Evolutionary conservation across 1,139 yeast species (phyloP).

Genomic region (Yamadazyma triangularis): DNA sequence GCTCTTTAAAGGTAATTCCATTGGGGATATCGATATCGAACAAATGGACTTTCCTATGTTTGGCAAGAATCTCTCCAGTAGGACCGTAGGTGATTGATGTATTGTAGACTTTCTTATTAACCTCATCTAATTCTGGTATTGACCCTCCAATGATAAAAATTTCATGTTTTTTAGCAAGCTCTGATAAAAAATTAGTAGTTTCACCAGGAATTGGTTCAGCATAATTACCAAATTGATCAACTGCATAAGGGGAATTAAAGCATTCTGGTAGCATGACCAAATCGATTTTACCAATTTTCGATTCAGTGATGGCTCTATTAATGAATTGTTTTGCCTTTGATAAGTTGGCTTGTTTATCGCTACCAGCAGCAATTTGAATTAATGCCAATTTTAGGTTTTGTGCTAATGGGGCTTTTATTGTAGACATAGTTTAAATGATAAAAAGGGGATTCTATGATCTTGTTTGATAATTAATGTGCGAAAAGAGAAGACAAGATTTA

Average conservation of each 20-base stretch:
- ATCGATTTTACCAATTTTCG: slow-evolving; percentile 47
- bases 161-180: slow-evolving; percentile 56
- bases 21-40: slow-evolving; percentile 91
- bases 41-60: slow-evolving; percentile 83
- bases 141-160: slow-evolving; percentile 84
- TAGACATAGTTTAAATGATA: slow-evolving; percentile 15
- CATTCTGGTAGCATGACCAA: slow-evolving; percentile 83
- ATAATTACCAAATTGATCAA: slow-evolving; percentile 76
- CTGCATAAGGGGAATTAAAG: slow-evolving; percentile 93
- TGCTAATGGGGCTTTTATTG: slow-evolving; percentile 29
- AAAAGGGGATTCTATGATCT: too few species aligned
- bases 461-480: not conserved
- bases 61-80: slow-evolving; percentile 69
- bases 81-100: slow-evolving; percentile 76
- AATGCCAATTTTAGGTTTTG: slow-evolving; percentile 59
- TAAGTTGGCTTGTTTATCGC: slow-evolving; percentile 58
- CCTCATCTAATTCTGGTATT: slow-evolving; percentile 66
- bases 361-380: slow-evolving; percentile 71
- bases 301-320: slow-evolving; percentile 44
- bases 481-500: not conserved
- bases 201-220: slow-evolving; percentile 71
- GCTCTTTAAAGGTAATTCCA: slow-evolving; percentile 83
- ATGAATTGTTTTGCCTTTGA: slow-evolving; percentile 47
- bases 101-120: slow-evolving; percentile 60
- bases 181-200: slow-evolving; percentile 57